Base-by-base conservation (phyloP, 73 alveolate species). In the Symbiodinium natans region DNA sequence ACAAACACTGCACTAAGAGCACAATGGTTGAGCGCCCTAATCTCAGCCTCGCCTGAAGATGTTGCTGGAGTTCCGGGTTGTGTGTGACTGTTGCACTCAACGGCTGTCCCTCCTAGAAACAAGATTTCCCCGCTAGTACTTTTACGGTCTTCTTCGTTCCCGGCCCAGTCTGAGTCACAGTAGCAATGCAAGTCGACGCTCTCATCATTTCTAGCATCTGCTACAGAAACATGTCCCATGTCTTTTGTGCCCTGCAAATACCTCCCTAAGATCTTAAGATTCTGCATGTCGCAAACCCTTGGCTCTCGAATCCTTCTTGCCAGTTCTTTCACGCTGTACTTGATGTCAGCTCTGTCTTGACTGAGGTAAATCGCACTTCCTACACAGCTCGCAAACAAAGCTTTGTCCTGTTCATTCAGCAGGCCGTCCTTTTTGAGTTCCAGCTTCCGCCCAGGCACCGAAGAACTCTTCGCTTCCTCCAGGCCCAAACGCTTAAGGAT, bases 61-160 rank as follows among this genome's bases (percentile, higher is more conserved):
- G 82, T 85, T 4, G 93, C 93, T 19, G 94, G 94, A 17, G 33
- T 38, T 38, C 94, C 94, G 2, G 83, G 41, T 11, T 86, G 94
- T 4, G 93, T 85, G 11, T 71, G 25, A 19, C 46, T 31, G 82
- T 31, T 33, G 10, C 41, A 27, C 46, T 86, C 84, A 2, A 54
- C 83, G 56, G 38, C 83, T 17, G 94, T 86, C 39, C 82, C 94
- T 33, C 83, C 68, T 31, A 86, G 38, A 21, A 48, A 42, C 40
- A 56, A n/a, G 34, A 34, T 21, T 31, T 34, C 54, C 33, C 94
- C 63, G 9, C 83, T 34, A 39, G 59, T 59, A 38, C 84, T 38
- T 29, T 59, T 52, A 13, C 83, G 83, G 46, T 33, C 27, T 31
- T 84, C 92, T 3, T 3, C 48, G 92, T 68, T n/a, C 38, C 84